Evolutionary conservation across 1,139 yeast species (phyloP), one percentile per base, ranked within the genome.

Genomic region (Candida frijolesensis): DNA sequence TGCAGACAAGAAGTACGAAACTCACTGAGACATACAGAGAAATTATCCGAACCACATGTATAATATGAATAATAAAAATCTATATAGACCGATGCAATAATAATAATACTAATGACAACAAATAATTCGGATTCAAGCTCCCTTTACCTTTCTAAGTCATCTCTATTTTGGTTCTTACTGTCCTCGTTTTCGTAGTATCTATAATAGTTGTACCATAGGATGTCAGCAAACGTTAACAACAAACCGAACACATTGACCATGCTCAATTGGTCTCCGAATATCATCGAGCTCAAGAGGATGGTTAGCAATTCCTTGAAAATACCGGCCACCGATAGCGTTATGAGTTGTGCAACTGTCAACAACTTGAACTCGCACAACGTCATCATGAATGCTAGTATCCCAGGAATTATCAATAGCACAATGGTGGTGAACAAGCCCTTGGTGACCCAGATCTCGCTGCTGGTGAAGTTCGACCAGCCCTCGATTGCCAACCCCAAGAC

Each of bases 261-360:
- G 38, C 87, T 82, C 48, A 94, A 74, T 39, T 70, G 67, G 66
- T 94, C 99, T 38, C 89, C 87, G 66, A 90, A 89, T 12, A 90
- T 77, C 5, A 89, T 54, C 50, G 87, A 77, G 25, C 96, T 85
- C 1, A 87, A 75, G 33, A 84, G 64, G 43, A 94, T 89, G 0
- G 98, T 94, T 47, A 92, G 73, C 8, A 94, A 75, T 66, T 94
- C 99, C 65, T 94, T 94, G 63, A 92, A 88, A 32, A 94, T 89
- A 1, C 99, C 99, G 0, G 96, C 96, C 35, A 94, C 83, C 4
- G 95, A 85, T 38, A 94, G 71, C 0, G 99, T 92, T 38, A 91
- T 77, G 12, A 95, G 94, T 51, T 89, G 89, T 0, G 97, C 89
- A 46, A 87, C 82, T 51, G 89, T 85, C 46, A 94, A 75, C 14